Base-by-base conservation (phyloP, 805 yeast genomes). In the Candida qinlingensis region DNA sequence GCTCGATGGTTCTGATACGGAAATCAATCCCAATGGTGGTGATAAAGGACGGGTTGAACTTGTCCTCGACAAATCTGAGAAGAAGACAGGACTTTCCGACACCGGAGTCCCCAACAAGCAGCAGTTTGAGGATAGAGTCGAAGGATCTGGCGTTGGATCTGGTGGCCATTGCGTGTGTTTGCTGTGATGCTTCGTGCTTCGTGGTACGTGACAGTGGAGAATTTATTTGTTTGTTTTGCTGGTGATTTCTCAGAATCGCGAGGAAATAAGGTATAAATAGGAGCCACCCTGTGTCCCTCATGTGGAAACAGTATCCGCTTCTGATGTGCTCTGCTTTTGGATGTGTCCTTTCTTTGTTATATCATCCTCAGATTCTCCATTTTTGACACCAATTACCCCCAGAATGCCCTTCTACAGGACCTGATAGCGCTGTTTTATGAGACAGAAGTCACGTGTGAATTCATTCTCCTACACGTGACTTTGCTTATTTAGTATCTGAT, bases 1-100 rank as follows among this genome's bases (percentile, higher is more conserved):
- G 78, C 60, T 92, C 97, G 58, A 91, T 87, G 30, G 97, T 91
- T 71, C 97, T 85, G 66, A 94, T 92, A 74, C 94, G 94, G 79
- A 94, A 94, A 69, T 94, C 99, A 61, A 94, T 94, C 47, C 99
- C 99, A 62, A 94, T 94, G 42, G 99, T 94, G 51, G 98, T 90
- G 71, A 94, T 94, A 70, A 92, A 94, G 25, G 94, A 82, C 5
- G 98, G 97, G 61, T 92, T 91, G 74, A 94, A 94, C 69, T 90
- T 91, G 70, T 92, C 97, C 60, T 90, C 97, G 51, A 92, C 96
- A 70, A 92, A 92, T 64, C 98, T 81, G 55, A 92, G 80, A 60
- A 91, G 74, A 51, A 91, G 76, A 75, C 97, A 92, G 39, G 97
- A 85, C 64, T 87, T 87, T 36, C 95, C 95, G 41, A 87, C 94